Conservation (phyloP, 176 grass and related monocot genomes). For the Ananas comosus region DNA sequence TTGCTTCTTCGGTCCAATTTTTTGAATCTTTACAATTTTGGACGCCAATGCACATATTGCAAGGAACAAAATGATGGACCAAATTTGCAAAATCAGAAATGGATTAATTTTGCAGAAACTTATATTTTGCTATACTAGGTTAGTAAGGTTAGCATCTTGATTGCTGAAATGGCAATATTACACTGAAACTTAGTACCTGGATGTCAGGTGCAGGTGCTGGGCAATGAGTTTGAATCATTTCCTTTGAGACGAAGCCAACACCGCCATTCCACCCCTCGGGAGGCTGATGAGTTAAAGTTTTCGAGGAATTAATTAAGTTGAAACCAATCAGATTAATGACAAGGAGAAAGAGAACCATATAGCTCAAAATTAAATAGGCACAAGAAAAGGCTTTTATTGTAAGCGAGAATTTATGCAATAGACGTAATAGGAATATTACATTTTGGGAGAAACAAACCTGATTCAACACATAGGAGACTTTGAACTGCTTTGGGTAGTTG, state of each 20-base stretch:
- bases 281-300: slow-evolving; percentile 46
- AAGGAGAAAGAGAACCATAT: neutral
- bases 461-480: slow-evolving; percentile 91
- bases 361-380: neutral
- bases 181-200: slow-evolving; percentile 43
- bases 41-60: too few species aligned
- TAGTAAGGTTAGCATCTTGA: neutral
- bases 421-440: neutral
- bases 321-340: neutral
- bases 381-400: neutral
- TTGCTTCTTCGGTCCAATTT: neutral
- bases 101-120: too few species aligned
- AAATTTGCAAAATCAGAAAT: too few species aligned
- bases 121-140: too few species aligned
- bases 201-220: slow-evolving; percentile 59
- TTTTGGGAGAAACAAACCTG: slow-evolving; percentile 34
- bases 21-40: too few species aligned
- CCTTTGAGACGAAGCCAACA: slow-evolving; percentile 86
- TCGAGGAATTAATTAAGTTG: neutral
- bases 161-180: neutral
- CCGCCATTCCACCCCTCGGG: slow-evolving; percentile 81
- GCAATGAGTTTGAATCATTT: slow-evolving; percentile 77
- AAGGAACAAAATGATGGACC: too few species aligned
- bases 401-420: neutral
- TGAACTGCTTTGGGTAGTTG: slow-evolving; percentile 54